phyloP scores from a whole-genome alignment of 192 early-diverging fungal genomes.

The Chytriomyces sp. region DNA sequence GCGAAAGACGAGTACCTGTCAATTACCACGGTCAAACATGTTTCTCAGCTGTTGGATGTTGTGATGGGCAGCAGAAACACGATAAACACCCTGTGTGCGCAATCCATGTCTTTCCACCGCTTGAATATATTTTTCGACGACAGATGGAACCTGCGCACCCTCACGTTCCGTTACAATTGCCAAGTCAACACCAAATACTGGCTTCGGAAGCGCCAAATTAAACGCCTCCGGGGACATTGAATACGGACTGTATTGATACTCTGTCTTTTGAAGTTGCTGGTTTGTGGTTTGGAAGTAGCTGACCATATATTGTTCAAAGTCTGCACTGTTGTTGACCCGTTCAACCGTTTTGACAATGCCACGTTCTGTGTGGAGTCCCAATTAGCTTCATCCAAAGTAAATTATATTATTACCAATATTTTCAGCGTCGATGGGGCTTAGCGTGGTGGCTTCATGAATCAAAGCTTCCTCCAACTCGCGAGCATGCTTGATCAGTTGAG shows the following conservation, averaged over 20 bases:
- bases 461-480: conserved; percentile 73
- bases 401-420: conserved; percentile 11
- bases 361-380: not conserved
- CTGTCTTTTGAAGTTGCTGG: conserved; percentile 40
- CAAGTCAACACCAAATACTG: conserved; percentile 83
- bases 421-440: conserved; percentile 59
- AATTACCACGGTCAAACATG: conserved; percentile 72
- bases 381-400: not conserved
- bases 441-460: conserved; percentile 67
- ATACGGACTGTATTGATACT: conserved; percentile 42
- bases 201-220: conserved; percentile 68
- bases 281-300: conserved; percentile 31
- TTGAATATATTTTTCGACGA: conserved; percentile 79
- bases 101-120: conserved; percentile 74
- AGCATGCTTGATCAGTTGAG: conserved; percentile 42
- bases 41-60: conserved; percentile 72
- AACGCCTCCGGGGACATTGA: conserved; percentile 55
- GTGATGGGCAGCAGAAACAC: conserved; percentile 79
- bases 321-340: conserved; percentile 42
- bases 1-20: not conserved
- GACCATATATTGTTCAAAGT: conserved; percentile 48
- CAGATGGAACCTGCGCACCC: conserved; percentile 68
- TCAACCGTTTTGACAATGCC: conserved; percentile 42
- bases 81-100: conserved; percentile 79
- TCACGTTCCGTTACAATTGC: conserved; percentile 67